phyloP scores from a whole-genome alignment of 345 rosid genomes.

The Eucalyptus victrix region DNA sequence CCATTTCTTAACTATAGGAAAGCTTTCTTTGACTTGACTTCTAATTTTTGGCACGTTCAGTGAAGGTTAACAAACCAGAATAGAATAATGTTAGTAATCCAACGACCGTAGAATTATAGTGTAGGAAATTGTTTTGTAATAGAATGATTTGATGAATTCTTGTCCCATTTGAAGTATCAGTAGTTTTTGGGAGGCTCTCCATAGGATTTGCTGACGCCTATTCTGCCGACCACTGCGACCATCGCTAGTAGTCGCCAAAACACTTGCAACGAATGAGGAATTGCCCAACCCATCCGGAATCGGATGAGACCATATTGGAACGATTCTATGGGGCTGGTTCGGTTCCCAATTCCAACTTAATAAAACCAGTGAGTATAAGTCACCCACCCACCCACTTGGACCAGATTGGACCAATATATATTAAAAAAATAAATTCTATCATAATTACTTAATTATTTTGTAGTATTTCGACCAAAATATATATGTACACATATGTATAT shows the following conservation, averaged over 20 bases:
- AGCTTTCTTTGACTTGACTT: neutral
- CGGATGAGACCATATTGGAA: rapidly evolving
- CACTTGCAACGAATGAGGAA: neutral
- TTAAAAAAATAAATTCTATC: too few species aligned
- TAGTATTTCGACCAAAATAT: too few species aligned
- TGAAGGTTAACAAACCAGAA: neutral
- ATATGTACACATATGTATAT: too few species aligned
- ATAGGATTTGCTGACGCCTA: neutral
- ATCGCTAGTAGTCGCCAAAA: neutral
- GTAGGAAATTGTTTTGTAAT: neutral
- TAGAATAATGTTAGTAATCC: neutral
- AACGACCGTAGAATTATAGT: neutral
- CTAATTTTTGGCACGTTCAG: neutral
- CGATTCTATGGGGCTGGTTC: too few species aligned
- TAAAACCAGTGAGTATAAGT: too few species aligned
- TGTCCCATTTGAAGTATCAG: neutral
- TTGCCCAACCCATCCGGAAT: too few species aligned
- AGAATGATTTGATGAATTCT: neutral
- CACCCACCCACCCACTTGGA: too few species aligned
- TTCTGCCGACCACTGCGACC: neutral
- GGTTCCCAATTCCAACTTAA: too few species aligned
- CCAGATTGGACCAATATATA: too few species aligned
- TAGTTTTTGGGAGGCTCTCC: neutral
- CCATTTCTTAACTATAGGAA: neutral
- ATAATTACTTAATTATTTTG: too few species aligned